Percentiles rank a stretch among this genome's conserved stretches.
Conservation (phyloP, 2,329 filamentous ascomycete species). For the Botrytis paeoniae region DNA sequence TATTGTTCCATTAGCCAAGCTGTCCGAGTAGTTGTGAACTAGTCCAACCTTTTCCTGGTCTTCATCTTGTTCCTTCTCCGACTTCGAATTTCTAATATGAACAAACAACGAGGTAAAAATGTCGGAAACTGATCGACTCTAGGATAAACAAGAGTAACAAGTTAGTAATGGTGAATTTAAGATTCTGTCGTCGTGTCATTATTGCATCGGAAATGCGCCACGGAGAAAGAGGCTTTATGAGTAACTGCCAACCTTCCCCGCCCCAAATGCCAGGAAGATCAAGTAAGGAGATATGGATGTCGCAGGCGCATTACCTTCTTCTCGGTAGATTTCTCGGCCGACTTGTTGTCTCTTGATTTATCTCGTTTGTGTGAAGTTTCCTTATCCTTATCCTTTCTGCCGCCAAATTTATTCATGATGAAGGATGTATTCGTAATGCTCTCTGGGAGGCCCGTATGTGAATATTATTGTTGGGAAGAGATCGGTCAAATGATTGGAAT, state of each 20-base stretch:
- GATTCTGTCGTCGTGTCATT: conserved; percentile 20
- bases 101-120: conserved; percentile 64
- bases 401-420: conserved; percentile 37
- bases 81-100: conserved; percentile 50
- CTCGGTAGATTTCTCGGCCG: conserved; percentile 35
- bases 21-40: not conserved
- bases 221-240: conserved; percentile 20
- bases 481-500: not conserved
- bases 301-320: conserved; percentile 46
- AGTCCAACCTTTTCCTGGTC: conserved; percentile 43
- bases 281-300: conserved; percentile 17
- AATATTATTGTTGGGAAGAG: not conserved
- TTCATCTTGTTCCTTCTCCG: conserved; percentile 46
- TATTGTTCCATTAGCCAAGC: conserved; percentile 29
- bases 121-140: conserved; percentile 56
- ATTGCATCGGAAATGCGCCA: conserved; percentile 24
- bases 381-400: conserved; percentile 60
- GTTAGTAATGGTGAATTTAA: conserved; percentile 31
- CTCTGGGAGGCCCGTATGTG: fast-evolving
- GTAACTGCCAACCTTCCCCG: conserved; percentile 10
- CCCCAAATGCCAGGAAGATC: conserved; percentile 23
- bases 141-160: conserved; percentile 24
- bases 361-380: conserved; percentile 46
- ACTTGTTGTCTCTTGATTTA: conserved; percentile 50
- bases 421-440: not conserved